Percentiles rank a stretch among this genome's conserved stretches.
Evolutionary conservation across 129 eudicot genomes (phyloP).

Genomic region (Centrapalus pauciflorus): DNA sequence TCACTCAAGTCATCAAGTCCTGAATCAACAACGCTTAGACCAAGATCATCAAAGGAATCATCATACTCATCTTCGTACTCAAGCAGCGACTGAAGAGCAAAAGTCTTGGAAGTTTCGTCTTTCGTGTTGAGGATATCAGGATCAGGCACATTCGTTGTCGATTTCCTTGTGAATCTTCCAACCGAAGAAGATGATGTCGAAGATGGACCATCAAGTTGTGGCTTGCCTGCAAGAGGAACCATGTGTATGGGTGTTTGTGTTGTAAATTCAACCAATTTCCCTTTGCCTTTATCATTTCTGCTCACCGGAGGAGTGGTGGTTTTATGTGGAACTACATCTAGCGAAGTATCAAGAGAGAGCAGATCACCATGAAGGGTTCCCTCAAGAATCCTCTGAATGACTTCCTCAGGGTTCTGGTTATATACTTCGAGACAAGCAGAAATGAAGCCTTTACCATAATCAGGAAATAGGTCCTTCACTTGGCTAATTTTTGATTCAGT

Average conservation of each 20-base stretch:
- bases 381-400: constrained; percentile 81
- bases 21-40: constrained; percentile 61
- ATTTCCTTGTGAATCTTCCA: constrained; percentile 75
- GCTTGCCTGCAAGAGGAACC: background rate
- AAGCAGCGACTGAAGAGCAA: constrained; percentile 51
- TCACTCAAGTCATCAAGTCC: constrained; percentile 57
- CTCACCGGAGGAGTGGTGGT: constrained; percentile 25
- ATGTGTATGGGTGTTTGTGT: constrained; percentile 17
- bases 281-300: constrained; percentile 79
- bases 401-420: constrained; percentile 82
- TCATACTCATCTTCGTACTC: constrained; percentile 98
- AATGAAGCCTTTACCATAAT: constrained; percentile 81
- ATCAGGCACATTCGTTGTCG: constrained; percentile 30
- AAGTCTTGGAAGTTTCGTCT: constrained; percentile 41
- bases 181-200: constrained; percentile 46
- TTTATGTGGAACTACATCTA: constrained; percentile 40
- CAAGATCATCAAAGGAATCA: constrained; percentile 94
- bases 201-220: constrained; percentile 34
- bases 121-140: constrained; percentile 39
- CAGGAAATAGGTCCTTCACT: constrained; percentile 88
- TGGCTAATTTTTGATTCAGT: constrained; percentile 87
- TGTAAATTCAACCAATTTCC: constrained; percentile 51
- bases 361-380: constrained; percentile 82
- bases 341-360: constrained; percentile 59
- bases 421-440: constrained; percentile 91